Percentiles rank a stretch among this genome's conserved stretches.
These are phyloP conservation scores for Ogataea neopini DNA, from an alignment of 805 yeast genomes.

Conservation along the genomic window DNA sequence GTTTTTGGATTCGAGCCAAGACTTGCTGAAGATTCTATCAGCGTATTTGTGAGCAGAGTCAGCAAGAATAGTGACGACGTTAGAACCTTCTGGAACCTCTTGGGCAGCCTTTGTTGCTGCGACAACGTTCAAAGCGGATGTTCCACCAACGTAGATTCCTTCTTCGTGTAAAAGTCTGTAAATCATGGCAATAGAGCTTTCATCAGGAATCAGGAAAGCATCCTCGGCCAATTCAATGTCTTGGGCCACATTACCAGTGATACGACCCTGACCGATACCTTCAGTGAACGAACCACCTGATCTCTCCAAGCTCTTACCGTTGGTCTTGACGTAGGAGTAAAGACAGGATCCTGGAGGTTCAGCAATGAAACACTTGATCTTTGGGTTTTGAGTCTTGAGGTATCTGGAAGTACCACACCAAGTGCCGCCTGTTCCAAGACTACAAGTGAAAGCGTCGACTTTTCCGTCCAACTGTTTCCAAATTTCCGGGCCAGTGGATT, in stretches of 20 bases:
- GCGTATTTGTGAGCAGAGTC: constrained; percentile 91
- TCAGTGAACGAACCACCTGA: constrained; percentile 89
- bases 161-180: constrained; percentile 84
- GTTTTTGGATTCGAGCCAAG: constrained; percentile 73
- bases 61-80: constrained; percentile 85
- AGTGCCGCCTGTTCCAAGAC: constrained; percentile 94
- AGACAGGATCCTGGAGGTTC: constrained; percentile 94
- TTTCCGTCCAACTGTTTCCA: constrained; percentile 81
- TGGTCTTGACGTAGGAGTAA: constrained; percentile 71
- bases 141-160: constrained; percentile 88
- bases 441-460: constrained; percentile 83
- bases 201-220: constrained; percentile 78
- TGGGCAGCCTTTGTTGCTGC: constrained; percentile 83
- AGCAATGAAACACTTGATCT: constrained; percentile 67
- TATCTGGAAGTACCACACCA: constrained; percentile 83
- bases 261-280: constrained; percentile 95
- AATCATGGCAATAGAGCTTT: constrained; percentile 78
- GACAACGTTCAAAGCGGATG: constrained; percentile 85
- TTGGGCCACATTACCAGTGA: constrained; percentile 76
- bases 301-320: constrained; percentile 67
- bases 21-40: constrained; percentile 72
- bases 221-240: constrained; percentile 78
- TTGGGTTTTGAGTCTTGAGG: constrained; percentile 67
- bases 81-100: constrained; percentile 71
- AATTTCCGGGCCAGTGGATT: constrained; percentile 91